Base-by-base conservation (phyloP, 1,284 basidiomycete species). In the Agaricales sp. region DNA sequence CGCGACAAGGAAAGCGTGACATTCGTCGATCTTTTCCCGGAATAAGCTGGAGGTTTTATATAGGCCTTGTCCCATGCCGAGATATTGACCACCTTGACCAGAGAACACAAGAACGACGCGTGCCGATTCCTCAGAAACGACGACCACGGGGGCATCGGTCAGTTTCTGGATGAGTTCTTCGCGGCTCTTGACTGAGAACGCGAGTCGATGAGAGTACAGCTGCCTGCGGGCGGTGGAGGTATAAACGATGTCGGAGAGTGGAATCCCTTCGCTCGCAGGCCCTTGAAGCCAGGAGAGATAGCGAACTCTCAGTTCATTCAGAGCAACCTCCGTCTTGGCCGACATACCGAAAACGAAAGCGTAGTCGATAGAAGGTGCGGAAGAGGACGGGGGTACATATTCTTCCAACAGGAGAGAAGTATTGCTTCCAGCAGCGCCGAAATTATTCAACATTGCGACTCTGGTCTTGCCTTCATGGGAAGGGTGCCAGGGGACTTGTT, bases 381-480 rank as follows among this genome's bases (percentile, higher is more conserved):
- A 49, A 50, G 43, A 45, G 47, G 23, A 50, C 57, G 58, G 51
- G 20, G 41, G 24, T 12, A 53, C 8, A 46, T 65, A 57, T 49
- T 85, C 82, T 54, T 85, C 79, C 1, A 87, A 56, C 3, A 87
- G 49, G 12, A 83, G 55, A 0, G 80, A 75, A 1, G 72, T 70
- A 51, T 87, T 87, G 8, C 82, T 84, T 0, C 84, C 84, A 18
- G 83, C 71, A 0, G 83, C 83, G 16, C 84, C 84, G 54, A 85
- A 87, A 56, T 86, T 87, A 55, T 82, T 86, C 45, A 87, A 64
- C 16, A 86, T 55, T 0, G 81, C 82, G 2, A 79, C 54, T 2
- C 81, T 69, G 2, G 63, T 60, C 43, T 53, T 51, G 4, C 65
- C 65, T 14, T 55, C 56, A 11, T 62, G 59, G 2, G 61, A 56